Conservation (phyloP, 2,329 filamentous ascomycete genomes). For the Ophiostoma triangulosporum region DNA sequence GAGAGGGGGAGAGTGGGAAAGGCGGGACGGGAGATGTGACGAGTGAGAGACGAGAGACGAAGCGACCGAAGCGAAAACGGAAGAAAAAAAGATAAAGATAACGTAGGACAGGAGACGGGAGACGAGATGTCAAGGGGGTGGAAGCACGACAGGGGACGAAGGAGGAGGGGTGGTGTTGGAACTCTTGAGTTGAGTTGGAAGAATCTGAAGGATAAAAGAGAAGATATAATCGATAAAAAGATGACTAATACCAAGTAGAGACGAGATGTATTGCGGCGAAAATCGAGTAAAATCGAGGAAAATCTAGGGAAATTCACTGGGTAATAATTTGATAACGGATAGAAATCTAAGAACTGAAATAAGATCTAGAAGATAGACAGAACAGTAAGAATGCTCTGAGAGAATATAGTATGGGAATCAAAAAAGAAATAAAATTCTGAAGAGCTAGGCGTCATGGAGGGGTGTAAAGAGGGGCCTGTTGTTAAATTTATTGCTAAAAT, state of each 20-base stretch:
- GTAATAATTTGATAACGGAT: neutral
- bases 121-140: conserved; percentile 1
- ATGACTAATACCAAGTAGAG: neutral
- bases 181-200: no score
- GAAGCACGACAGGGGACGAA: conserved; percentile 1
- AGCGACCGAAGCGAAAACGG: neutral
- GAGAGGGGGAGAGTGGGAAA: conserved; percentile 1
- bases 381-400: conserved; percentile 2
- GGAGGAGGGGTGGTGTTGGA: neutral
- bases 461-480: neutral
- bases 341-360: neutral
- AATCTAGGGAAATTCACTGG: neutral
- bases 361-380: conserved; percentile 1
- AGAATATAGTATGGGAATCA: neutral
- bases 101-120: neutral
- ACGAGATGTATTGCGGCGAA: conserved; percentile 4
- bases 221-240: neutral
- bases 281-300: neutral
- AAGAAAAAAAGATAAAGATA: neutral
- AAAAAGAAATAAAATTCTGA: neutral
- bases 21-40: conserved; percentile 11
- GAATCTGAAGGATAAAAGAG: neutral
- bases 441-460: conserved; percentile 1
- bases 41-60: conserved; percentile 6
- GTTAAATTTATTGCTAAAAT: neutral